Evolutionary conservation across 2,329 filamentous ascomycete species (phyloP), one percentile per base, ranked within the genome.

Genomic region (Dactylonectria macrodidyma): DNA sequence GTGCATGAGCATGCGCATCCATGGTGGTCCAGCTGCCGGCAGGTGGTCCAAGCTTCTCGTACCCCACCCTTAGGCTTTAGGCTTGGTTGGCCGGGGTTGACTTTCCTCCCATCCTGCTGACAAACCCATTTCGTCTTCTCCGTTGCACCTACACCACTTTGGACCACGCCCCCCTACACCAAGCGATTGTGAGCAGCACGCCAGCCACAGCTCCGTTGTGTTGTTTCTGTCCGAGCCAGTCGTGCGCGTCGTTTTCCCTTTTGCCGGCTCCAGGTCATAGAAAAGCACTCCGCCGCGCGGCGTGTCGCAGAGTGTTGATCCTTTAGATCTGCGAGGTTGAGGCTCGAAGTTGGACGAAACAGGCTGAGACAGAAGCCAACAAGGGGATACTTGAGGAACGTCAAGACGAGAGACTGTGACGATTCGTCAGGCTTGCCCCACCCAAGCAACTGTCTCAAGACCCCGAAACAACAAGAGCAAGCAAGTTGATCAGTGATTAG

Each of bases 111-210:
- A 47, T 38, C 34, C 64, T 74, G 74, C 74, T 76, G 74, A 76
- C 74, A 76, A 76, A 76, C 71, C 74, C 54, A 68, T 66, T 70
- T 71, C 70, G 54, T 52, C 65, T 69, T 41, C 33, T 59, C 62
- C 63, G 65, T 60, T 57, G 51, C 47, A 66, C 47, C 52, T 38
- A 57, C 63, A 57, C 60, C 51, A 44, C 51, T 30, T 30, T 30
- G 26, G 26, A 30, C 26, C 26, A 30, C 26, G 26, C 26, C 26
- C 46, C 52, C 50, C 30, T 51, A 16, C 34, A 52, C 33, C 48
- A 47, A 44, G 19, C 34, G 11, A 26, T 36, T 44, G 22, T 22
- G 47, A 50, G 19, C 9, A 50, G 19, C 9, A 22, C 24, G 14
- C 47, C 47, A 9, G 10, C 19, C 24, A 9, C 47, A 24, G 19